Base-by-base conservation (phyloP, 2,329 filamentous ascomycete species). In the Neofusicoccum umdonicola region DNA sequence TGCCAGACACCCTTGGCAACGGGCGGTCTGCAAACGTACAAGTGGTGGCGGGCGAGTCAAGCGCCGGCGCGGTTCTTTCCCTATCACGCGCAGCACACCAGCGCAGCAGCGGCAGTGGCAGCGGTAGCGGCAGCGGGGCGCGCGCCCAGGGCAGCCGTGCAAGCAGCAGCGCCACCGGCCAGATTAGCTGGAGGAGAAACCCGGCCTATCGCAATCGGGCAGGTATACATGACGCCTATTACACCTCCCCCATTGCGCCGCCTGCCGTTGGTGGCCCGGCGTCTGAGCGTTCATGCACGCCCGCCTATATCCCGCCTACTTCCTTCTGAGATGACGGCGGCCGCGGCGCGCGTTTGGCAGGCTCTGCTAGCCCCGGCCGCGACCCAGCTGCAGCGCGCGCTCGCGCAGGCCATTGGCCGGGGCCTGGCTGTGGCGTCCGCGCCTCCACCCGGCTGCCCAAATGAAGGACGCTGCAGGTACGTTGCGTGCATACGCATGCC, bases 391-490 rank as follows among this genome's bases (percentile, higher is more conserved):
- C 22, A 22, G 22, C 22, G 22, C 22, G 22, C 22, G 22, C 22
- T 22, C 27, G 27, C 27, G 27, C 27, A 31, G 27, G 27, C 27
- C 6, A 31, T 31, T 31, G 27, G 27, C 27, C 27, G 4, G 27
- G 27, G 4, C 27, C 27, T 31, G 27, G 27, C 27, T 45, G 31
- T 60, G 41, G 41, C 56, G 56, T 42, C 4, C 4, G 27, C 27
- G 27, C 27, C 27, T 31, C 27, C 27, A 7, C 27, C 27, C 1
- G 27, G 27, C 27, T 31, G 27, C 13, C 42, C 41, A 60, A 60
- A 60, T 60, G 56, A 60, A 60, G 56, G 31, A 60, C 41, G 56
- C 56, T 35, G 56, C 56, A 45, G 56, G 56, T 60, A 60, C 56
- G 41, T 60, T 60, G 56, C 56, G 19, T 45, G 56, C 56, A 60